Evolutionary conservation across 192 early-diverging fungal genomes (phyloP).

Genomic region (Podila verticillata): DNA sequence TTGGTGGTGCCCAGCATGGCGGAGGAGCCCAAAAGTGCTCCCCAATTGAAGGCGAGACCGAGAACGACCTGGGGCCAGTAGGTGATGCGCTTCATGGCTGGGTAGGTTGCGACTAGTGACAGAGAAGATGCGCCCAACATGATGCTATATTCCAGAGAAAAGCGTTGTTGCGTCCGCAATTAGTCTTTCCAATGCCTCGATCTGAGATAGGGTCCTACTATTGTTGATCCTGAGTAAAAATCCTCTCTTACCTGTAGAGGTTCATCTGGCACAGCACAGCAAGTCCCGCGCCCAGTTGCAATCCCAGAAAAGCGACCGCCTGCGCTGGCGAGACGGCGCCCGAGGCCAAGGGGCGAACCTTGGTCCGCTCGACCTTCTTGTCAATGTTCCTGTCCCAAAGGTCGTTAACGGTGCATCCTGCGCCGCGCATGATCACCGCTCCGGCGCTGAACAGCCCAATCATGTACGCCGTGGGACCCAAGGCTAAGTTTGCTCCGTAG

Average conservation of each 20-base stretch:
- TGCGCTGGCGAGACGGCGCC: slow-evolving; percentile 72
- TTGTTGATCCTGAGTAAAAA: background rate
- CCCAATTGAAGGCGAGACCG: slow-evolving; percentile 94
- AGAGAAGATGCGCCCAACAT: slow-evolving; percentile 83
- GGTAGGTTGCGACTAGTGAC: slow-evolving; percentile 81
- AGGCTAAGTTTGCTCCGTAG: slow-evolving; percentile 61
- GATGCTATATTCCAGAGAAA: slow-evolving; percentile 61
- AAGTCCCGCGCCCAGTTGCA: slow-evolving; percentile 83
- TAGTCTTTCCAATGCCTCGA: background rate
- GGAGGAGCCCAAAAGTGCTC: slow-evolving; percentile 87
- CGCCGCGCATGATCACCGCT: slow-evolving; percentile 92
- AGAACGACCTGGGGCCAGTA: slow-evolving; percentile 95
- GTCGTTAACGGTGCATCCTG: slow-evolving; percentile 97
- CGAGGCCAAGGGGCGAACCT: slow-evolving; percentile 82
- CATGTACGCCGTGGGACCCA: slow-evolving; percentile 66
- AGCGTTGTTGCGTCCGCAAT: too few species aligned
- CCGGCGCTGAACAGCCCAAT: slow-evolving; percentile 86
- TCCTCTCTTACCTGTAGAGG: slow-evolving; percentile 69
- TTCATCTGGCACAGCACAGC: slow-evolving; percentile 91
- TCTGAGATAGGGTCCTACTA: background rate
- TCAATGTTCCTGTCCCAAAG: slow-evolving; percentile 96
- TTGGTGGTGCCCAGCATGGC: slow-evolving; percentile 78
- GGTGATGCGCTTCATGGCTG: slow-evolving; percentile 95
- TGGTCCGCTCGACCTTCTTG: slow-evolving; percentile 85
- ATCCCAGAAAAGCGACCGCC: slow-evolving; percentile 82